Evolutionary conservation across 805 yeast genomes (phyloP).

Genomic region (Ogataea neopini): DNA sequence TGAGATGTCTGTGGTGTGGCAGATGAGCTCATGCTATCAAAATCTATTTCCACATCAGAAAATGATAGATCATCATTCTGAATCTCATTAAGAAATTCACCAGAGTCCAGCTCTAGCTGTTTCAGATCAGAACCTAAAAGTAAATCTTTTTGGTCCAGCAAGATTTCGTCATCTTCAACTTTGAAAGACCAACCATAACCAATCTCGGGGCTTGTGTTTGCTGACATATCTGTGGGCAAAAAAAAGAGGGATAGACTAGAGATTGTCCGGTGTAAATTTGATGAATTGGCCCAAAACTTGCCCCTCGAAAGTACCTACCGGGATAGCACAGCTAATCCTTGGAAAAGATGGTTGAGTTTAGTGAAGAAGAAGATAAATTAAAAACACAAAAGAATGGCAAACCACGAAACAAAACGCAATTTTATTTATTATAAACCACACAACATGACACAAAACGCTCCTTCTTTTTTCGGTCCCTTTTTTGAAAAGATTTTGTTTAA

Average conservation of each 20-base stretch:
- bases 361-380: neutral
- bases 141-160: slow-evolving; percentile 9
- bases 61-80: slow-evolving; percentile 18
- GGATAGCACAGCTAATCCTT: neutral
- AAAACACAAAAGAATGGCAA: neutral
- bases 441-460: slow-evolving; percentile 10
- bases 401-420: slow-evolving; percentile 5
- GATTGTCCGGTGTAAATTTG: neutral
- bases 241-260: neutral
- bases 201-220: neutral
- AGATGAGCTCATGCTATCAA: slow-evolving; percentile 11
- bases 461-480: slow-evolving; percentile 8
- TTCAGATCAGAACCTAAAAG: slow-evolving; percentile 15
- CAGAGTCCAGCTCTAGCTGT: slow-evolving; percentile 17
- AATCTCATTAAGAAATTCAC: slow-evolving; percentile 19
- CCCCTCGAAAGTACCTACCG: neutral
- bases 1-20: slow-evolving; percentile 21
- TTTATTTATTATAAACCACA: neutral
- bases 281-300: neutral
- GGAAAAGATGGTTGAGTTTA: neutral
- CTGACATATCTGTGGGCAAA: neutral
- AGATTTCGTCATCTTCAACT: slow-evolving; percentile 1
- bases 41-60: slow-evolving; percentile 19
- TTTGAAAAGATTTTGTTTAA: neutral
- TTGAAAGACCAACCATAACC: slow-evolving; percentile 3